A percentile compares a stretch with the other conserved stretches of the same genome.
Evolutionary conservation across 495 filamentous ascomycete genomes (phyloP).

Genomic region (Echria macrotheca): DNA sequence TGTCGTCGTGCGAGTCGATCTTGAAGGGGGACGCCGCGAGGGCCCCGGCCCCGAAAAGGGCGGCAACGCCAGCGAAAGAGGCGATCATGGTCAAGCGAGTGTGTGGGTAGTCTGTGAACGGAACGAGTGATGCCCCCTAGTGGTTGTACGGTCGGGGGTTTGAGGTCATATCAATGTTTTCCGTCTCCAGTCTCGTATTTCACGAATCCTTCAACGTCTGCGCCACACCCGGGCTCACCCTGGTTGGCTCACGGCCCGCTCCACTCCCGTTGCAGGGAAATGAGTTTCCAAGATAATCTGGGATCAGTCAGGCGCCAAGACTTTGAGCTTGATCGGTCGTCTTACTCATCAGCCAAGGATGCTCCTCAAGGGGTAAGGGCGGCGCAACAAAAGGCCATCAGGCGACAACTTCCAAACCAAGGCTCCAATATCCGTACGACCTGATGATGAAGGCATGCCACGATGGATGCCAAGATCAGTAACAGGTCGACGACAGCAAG

Average conservation of each 20-base stretch:
- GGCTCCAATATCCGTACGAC: no score
- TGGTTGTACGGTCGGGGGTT: not conserved
- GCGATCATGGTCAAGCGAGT: slow-evolving; percentile 4
- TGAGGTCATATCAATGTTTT: not conserved
- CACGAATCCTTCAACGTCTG: not conserved
- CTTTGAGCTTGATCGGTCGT: no score
- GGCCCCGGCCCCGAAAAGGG: not conserved
- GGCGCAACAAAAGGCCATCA: no score
- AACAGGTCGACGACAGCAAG: no score
- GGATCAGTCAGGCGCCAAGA: no score
- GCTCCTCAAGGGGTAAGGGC: no score
- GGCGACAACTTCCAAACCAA: no score
- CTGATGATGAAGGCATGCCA: no score
- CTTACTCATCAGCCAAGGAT: no score
- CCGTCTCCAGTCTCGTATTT: not conserved
- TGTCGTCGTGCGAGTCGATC: slow-evolving; percentile 1
- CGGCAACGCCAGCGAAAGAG: not conserved
- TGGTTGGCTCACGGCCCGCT: not conserved
- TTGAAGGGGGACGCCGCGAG: not conserved
- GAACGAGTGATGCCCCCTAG: not conserved
- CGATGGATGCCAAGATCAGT: no score
- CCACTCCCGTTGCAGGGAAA: not conserved
- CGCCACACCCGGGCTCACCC: not conserved
- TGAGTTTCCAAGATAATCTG: no score
- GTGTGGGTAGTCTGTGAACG: not conserved